Evolutionary conservation across 768 basidiomycete species (phyloP).

Genomic region (Suillus clintonianus): DNA sequence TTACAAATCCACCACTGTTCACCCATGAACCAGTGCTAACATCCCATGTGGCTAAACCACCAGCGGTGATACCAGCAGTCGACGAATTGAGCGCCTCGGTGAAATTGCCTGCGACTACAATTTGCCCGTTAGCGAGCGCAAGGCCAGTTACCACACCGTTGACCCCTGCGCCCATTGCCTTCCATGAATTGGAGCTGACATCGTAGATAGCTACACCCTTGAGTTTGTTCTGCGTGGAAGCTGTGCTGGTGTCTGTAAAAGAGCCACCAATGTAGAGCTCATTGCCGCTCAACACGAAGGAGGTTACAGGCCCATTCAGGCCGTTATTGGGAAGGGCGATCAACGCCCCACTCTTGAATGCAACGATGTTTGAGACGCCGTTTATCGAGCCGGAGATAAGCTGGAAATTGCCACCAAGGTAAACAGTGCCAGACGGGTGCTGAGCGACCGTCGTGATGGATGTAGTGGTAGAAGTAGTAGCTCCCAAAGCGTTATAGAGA

Average conservation of each 20-base stretch:
- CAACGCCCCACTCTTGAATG: slow-evolving; percentile 62
- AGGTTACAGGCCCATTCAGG: slow-evolving; percentile 75
- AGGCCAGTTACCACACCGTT: slow-evolving; percentile 75
- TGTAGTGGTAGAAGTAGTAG: slow-evolving; percentile 35
- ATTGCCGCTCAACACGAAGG: slow-evolving; percentile 63
- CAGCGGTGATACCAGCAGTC: slow-evolving; percentile 37
- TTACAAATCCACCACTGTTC: slow-evolving; percentile 71
- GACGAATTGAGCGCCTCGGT: slow-evolving; percentile 43
- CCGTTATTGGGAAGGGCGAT: slow-evolving; percentile 61
- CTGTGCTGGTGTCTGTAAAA: slow-evolving; percentile 69
- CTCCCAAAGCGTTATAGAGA: slow-evolving; percentile 63
- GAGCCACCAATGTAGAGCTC: slow-evolving; percentile 84
- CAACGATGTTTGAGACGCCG: slow-evolving; percentile 70
- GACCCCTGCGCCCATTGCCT: slow-evolving; percentile 68
- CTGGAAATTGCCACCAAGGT: slow-evolving; percentile 78
- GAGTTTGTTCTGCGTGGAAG: slow-evolving; percentile 54
- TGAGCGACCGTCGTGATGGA: slow-evolving; percentile 59
- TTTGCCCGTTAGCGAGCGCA: slow-evolving; percentile 44
- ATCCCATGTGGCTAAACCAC: slow-evolving; percentile 81
- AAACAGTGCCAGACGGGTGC: slow-evolving; percentile 65
- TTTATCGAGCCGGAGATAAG: slow-evolving; percentile 56
- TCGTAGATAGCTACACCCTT: slow-evolving; percentile 73
- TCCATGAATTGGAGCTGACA: slow-evolving; percentile 65
- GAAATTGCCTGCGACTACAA: slow-evolving; percentile 80
- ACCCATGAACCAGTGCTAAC: slow-evolving; percentile 62